Evolutionary conservation across 495 filamentous ascomycete species (phyloP), one percentile per base, ranked within the genome.

Genomic region (Parathielavia hyrcaniae): DNA sequence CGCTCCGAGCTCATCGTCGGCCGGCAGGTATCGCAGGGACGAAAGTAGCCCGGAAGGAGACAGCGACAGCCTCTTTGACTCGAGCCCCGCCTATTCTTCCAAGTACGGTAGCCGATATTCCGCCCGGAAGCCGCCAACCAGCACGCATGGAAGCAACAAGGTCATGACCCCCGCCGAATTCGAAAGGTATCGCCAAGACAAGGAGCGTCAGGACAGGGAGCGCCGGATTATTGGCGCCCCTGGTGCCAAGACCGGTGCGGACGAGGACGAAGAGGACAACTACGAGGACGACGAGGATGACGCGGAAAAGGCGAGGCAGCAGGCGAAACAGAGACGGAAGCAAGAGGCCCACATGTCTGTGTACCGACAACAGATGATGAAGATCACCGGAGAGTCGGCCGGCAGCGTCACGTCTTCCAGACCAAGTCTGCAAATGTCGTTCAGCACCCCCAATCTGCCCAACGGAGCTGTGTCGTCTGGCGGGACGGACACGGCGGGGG

Each of bases 341-440:
- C 91, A 96, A 64, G 90, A 96, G 67, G 92, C 91, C 11, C 89
- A 95, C 69, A 80, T 96, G 69, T 78, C 90, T 13, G 85, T 97
- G 9, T 95, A 96, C 67, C 83, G 93, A 47, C 92, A 97, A 67
- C 86, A 92, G 69, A 95, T 97, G 90, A 95, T 90, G 89, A 96
- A 96, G 67, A 86, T 95, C 19, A 95, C 90, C 9, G 91, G 91
- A 49, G 88, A 89, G 63, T 72, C 78, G 8, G 69, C 77, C 7
- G 47, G 46, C 53, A 79, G 78, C 49, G 65, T 77, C 1, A 59
- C 68, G 11, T 53, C 65, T 0, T 67, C 71, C 40, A 69, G 78
- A 71, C 61, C 78, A 40, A 65, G 73, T 54, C 59, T 78, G 17
- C 68, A 73, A 34, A 73, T 76, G 41, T 81, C 81, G 5, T 71